These are phyloP conservation scores for Phanerochaete sordida DNA, from an alignment of 768 basidiomycete genomes.

Conservation along the genomic window DNA sequence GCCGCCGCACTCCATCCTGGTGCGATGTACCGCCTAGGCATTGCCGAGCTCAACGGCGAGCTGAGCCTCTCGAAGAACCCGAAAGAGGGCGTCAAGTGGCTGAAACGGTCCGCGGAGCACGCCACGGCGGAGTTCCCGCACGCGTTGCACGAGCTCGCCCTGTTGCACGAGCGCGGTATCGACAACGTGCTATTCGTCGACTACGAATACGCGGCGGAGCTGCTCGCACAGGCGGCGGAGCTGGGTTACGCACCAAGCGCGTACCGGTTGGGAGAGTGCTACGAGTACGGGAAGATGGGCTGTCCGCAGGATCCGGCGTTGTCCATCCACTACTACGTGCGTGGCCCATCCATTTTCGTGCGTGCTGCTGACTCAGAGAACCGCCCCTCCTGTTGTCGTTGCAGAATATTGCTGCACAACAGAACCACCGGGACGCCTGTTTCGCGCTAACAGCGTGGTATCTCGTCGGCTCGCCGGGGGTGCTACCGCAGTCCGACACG, in stretches of 20 bases:
- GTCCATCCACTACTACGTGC: slow-evolving; percentile 97
- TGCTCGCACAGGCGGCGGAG: slow-evolving; percentile 93
- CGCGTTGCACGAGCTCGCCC: slow-evolving; percentile 90
- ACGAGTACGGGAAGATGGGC: slow-evolving; percentile 98
- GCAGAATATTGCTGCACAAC: slow-evolving; percentile 97
- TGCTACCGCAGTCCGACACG: slow-evolving; percentile 96
- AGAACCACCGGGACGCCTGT: slow-evolving; percentile 94
- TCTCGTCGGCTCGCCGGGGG: slow-evolving; percentile 95
- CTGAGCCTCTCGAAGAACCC: slow-evolving; percentile 81
- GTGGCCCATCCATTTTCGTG: slow-evolving; percentile 26
- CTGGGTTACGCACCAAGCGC: slow-evolving; percentile 96
- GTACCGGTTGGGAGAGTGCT: slow-evolving; percentile 94
- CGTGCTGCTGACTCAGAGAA: not conserved
- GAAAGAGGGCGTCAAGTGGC: slow-evolving; percentile 97
- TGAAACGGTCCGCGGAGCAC: slow-evolving; percentile 94
- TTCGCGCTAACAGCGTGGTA: slow-evolving; percentile 99
- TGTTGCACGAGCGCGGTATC: slow-evolving; percentile 95
- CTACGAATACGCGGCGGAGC: slow-evolving; percentile 90
- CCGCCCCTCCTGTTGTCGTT: not conserved
- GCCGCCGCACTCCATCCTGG: slow-evolving; percentile 89
- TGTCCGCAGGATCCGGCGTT: slow-evolving; percentile 96
- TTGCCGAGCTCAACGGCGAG: slow-evolving; percentile 95
- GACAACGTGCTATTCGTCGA: slow-evolving; percentile 98
- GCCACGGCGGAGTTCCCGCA: slow-evolving; percentile 96
- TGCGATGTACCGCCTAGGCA: slow-evolving; percentile 95